Percentiles rank a stretch among this genome's conserved stretches.
These are phyloP conservation scores for Penicillium roqueforti DNA, from an alignment of 495 filamentous ascomycete species.

Conservation along the genomic window DNA sequence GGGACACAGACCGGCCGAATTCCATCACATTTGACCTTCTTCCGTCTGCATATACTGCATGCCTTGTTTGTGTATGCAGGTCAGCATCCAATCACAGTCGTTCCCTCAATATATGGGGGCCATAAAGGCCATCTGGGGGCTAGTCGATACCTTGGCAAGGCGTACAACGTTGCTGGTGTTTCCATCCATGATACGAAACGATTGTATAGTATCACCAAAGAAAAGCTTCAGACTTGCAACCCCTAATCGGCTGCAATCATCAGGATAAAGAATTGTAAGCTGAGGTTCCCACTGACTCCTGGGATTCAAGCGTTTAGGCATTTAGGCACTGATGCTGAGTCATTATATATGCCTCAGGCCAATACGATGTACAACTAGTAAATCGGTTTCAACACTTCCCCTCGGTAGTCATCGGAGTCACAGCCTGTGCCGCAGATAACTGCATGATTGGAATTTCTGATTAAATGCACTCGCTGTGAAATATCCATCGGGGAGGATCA, in stretches of 20 bases:
- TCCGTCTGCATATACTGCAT: conserved; percentile 9
- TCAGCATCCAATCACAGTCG: background rate
- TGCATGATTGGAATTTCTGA: background rate
- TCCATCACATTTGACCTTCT: conserved; percentile 19
- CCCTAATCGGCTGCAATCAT: background rate
- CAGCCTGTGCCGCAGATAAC: background rate
- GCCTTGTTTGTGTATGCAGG: conserved; percentile 2
- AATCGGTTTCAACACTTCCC: background rate
- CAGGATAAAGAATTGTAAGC: background rate
- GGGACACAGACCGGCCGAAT: conserved; percentile 8
- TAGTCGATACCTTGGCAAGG: background rate
- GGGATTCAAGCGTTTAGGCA: background rate
- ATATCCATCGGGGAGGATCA: conserved; percentile 3
- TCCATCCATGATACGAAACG: background rate
- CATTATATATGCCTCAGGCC: background rate
- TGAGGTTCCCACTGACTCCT: background rate
- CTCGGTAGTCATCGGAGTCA: background rate
- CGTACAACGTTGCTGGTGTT: conserved; percentile 2
- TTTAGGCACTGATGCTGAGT: background rate
- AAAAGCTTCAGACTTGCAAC: background rate
- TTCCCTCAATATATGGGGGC: background rate
- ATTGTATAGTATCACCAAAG: background rate
- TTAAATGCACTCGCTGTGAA: background rate
- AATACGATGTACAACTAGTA: background rate
- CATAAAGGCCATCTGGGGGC: background rate